Evolutionary conservation across 1,139 yeast species (phyloP), one percentile per base, ranked within the genome.

Genomic region (Nakaseomyces glabratus): DNA sequence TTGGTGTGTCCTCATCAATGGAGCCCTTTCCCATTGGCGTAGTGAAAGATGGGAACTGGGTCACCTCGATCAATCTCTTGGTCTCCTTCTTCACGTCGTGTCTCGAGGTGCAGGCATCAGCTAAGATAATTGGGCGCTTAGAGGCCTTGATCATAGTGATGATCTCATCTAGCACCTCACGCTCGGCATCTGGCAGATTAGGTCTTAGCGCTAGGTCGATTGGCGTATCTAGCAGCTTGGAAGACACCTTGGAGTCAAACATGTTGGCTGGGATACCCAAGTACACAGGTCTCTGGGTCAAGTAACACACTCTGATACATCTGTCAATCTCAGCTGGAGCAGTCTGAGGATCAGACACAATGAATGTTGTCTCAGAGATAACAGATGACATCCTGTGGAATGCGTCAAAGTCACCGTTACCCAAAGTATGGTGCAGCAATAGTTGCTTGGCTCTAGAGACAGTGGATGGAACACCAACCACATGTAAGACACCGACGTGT

Each of bases 1-100:
- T 68, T 38, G 78, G 72, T 54, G 78, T 68, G 41, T 67, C 66
- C 63, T 82, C 95, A 60, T 80, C 76, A 52, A 82, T 73, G 23
- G 73, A 69, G 41, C 86, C 80, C 62, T 82, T 82, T 61, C 93
- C 94, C 93, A 84, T 81, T 44, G 95, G 94, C 31, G 94, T 82
- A 35, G 81, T 81, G 61, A 73, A 82, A 19, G 80, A 82, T 22
- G 93, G 93, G 73, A 76, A 82, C 55, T 80, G 77, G 31, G 93
- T 81, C 34, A 64, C 53, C 45, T 74, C 73, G 35, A 80, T 79
- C 53, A 84, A 69, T 45, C 65, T 60, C 42, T 61, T 64, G 39
- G 82, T 79, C 60, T 79, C 85, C 18, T 58, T 61, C 51, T 68
- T 69, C 49, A 77, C 79, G 45, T 68, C 67, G 60, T 82, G 93